These are phyloP conservation scores for Pascua sp. DNA, from an alignment of 1,284 basidiomycete genomes.

Conservation along the genomic window DNA sequence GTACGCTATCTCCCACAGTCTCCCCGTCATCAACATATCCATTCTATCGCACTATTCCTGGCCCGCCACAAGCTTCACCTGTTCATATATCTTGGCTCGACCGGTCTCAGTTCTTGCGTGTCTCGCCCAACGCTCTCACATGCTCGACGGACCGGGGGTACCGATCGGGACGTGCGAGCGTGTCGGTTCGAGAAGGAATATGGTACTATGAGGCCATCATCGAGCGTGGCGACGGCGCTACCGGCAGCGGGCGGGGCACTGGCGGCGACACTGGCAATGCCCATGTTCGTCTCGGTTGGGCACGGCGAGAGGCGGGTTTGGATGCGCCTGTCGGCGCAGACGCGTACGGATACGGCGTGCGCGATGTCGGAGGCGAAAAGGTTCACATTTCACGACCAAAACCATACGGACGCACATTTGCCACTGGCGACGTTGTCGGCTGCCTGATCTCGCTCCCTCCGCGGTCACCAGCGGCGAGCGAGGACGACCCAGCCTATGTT, in stretches of 20 bases:
- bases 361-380: conserved; percentile 89
- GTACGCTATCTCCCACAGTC: conserved; percentile 43
- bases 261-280: conserved; percentile 44
- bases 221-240: conserved; percentile 60
- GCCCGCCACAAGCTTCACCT: conserved; percentile 29
- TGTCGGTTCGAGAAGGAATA: conserved; percentile 79
- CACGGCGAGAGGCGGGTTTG: conserved; percentile 80
- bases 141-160: conserved; percentile 84
- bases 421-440: conserved; percentile 83
- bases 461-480: conserved; percentile 53
- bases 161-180: conserved; percentile 81
- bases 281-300: conserved; percentile 89
- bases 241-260: conserved; percentile 51
- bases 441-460: conserved; percentile 66
- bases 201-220: conserved; percentile 94
- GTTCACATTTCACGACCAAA: conserved; percentile 76
- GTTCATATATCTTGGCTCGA: conserved; percentile 53
- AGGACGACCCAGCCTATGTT: conserved; percentile 66
- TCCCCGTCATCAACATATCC: conserved; percentile 36
- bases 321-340: conserved; percentile 92
- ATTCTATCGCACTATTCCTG: conserved; percentile 46
- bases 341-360: conserved; percentile 85
- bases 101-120: conserved; percentile 59
- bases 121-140: conserved; percentile 74
- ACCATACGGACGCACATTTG: conserved; percentile 69